These are phyloP conservation scores for Coemansia sp. DNA, from an alignment of 192 early-diverging fungal genomes.

Conservation along the genomic window DNA sequence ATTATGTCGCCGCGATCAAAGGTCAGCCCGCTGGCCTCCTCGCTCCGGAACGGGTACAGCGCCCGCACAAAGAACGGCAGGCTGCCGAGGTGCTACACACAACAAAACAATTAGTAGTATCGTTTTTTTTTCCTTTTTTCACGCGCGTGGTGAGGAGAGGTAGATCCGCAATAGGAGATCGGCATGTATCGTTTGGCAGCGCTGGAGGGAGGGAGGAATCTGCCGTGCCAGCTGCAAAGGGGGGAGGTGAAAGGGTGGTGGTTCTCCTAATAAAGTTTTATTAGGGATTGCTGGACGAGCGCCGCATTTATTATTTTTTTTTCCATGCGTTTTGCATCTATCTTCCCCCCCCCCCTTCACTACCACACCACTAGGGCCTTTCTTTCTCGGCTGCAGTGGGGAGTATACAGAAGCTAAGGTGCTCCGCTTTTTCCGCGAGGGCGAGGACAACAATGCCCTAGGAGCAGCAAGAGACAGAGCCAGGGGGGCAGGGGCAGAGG, in stretches of 20 bases:
- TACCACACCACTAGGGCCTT: no score
- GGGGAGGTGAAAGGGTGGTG: neutral
- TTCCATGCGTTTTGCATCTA: neutral
- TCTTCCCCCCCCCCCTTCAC: neutral
- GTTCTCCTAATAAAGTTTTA: slow-evolving; percentile 6
- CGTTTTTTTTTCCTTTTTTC: neutral
- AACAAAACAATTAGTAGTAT: neutral
- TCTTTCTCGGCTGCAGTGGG: no score
- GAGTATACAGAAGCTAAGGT: no score
- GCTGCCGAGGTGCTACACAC: slow-evolving; percentile 34
- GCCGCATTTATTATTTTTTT: neutral
- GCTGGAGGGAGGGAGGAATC: neutral
- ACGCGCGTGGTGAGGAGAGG: no score
- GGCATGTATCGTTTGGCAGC: neutral
- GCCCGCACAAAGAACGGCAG: slow-evolving; percentile 66
- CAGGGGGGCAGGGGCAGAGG: no score
- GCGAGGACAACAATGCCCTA: no score
- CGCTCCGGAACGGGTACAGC: slow-evolving; percentile 85
- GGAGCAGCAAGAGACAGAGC: no score
- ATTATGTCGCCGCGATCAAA: slow-evolving; percentile 89
- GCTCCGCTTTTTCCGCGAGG: no score
- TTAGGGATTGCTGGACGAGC: slow-evolving; percentile 6
- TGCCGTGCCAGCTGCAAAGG: neutral
- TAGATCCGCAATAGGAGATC: neutral
- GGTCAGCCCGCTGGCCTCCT: slow-evolving; percentile 75